Percentiles rank a stretch among this genome's conserved stretches.
Conservation (phyloP, 2,329 filamentous ascomycete species). For the Phyllosticta capitalensis region DNA sequence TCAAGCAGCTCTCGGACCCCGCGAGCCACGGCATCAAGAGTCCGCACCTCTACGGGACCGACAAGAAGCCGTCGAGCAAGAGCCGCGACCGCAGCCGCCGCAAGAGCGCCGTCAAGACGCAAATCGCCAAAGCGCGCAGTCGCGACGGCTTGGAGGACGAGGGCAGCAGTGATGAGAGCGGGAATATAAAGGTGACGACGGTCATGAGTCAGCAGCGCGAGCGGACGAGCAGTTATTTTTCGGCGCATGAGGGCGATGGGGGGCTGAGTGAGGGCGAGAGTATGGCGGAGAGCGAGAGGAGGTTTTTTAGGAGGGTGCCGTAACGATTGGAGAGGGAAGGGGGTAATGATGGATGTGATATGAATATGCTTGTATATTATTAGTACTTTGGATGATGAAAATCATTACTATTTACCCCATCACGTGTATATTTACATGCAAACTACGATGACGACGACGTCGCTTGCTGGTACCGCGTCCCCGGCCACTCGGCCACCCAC, state of each 20-base stretch:
- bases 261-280: too few relatives aligned
- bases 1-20: neutral
- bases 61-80: neutral
- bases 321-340: too few relatives aligned
- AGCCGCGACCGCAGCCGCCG: too few relatives aligned
- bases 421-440: too few relatives aligned
- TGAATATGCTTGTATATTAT: too few relatives aligned
- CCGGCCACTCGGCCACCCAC: conserved; percentile 43
- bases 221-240: neutral
- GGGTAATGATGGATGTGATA: too few relatives aligned
- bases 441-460: neutral
- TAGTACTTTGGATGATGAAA: too few relatives aligned
- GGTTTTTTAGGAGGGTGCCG: neutral
- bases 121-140: neutral
- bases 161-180: neutral
- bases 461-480: neutral
- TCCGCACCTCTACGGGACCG: too few relatives aligned
- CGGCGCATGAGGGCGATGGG: too few relatives aligned
- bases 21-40: too few relatives aligned
- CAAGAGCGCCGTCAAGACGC: neutral
- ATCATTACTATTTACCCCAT: too few relatives aligned
- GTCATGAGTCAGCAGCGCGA: conserved; percentile 3
- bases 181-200: conserved; percentile 1
- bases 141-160: neutral
- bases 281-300: conserved; percentile 7